phyloP scores from a whole-genome alignment of 2,329 filamentous ascomycete genomes.

The Pseudopithomyces maydicus region DNA sequence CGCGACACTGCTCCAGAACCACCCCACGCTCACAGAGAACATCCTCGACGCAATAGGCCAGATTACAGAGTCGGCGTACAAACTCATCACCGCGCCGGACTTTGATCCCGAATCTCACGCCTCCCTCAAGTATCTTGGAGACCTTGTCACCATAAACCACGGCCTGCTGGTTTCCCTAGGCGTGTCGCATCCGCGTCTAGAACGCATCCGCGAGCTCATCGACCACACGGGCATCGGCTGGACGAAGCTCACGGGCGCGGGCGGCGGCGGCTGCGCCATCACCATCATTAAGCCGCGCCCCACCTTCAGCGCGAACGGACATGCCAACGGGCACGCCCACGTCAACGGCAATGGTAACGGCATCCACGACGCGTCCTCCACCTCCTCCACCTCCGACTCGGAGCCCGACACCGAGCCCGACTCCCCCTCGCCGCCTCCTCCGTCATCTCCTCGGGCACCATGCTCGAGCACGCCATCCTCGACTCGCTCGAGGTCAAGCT shows the following conservation, averaged over 20 bases:
- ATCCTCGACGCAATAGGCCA: slow-evolving; percentile 87
- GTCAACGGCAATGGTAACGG: slow-evolving; percentile 42
- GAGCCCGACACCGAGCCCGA: slow-evolving; percentile 28
- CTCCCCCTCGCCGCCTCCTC: slow-evolving; percentile 33
- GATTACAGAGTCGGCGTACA: slow-evolving; percentile 65
- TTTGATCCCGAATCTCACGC: slow-evolving; percentile 70
- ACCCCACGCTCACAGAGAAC: slow-evolving; percentile 77
- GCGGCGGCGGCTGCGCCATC: slow-evolving; percentile 94
- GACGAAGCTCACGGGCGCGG: slow-evolving; percentile 96
- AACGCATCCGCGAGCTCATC: slow-evolving; percentile 82
- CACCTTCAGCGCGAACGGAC: slow-evolving; percentile 52
- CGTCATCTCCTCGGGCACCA: slow-evolving; percentile 38
- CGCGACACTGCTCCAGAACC: slow-evolving; percentile 68
- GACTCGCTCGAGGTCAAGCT: slow-evolving; percentile 66
- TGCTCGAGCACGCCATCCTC: slow-evolving; percentile 52
- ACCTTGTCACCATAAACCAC: slow-evolving; percentile 92
- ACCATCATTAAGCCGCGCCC: slow-evolving; percentile 76
- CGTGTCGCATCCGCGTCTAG: slow-evolving; percentile 91
- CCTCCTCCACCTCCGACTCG: slow-evolving; percentile 13
- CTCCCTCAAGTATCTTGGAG: slow-evolving; percentile 75
- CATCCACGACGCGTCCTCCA: slow-evolving; percentile 18
- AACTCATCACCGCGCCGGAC: slow-evolving; percentile 61
- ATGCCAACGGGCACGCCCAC: slow-evolving; percentile 50
- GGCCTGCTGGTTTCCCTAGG: slow-evolving; percentile 88
- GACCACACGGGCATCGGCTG: slow-evolving; percentile 90